Base-by-base conservation (phyloP, 371 early-diverging fungal species). In the Gilbertella persicaria region DNA sequence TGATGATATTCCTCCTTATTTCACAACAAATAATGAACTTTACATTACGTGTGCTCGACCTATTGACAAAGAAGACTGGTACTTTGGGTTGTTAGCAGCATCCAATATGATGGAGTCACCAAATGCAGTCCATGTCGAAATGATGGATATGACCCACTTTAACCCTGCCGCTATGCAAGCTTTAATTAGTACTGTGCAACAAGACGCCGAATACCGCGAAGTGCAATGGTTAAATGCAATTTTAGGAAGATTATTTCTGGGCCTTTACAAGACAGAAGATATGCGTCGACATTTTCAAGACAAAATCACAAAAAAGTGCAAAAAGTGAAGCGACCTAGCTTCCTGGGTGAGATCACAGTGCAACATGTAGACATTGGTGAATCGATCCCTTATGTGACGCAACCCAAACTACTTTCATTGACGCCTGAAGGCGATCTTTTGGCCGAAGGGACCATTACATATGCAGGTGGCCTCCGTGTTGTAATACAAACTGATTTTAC, bases 1-100 rank as follows among this genome's bases (percentile, higher is more conserved):
- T 30, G 40, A 53, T 13, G 46, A 30, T 3, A 35, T 40, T 26
- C 10, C 50, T 10, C 33, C 53, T 10, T 49, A 54, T 40, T 13
- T 40, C 17, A 47, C 44, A 5, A 48, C 45, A 4, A 53, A 53
- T 16, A 36, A 44, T 44, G 45, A 50, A 20, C 73, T 76, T 29
- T 86, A 70, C 52, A 59, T 86, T 33, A 75, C 69, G 28, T 78
- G 80, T 35, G 75, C 79, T 29, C 60, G 71, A 5, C 68, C 86
- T 0, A 76, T 78, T 4, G 91, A 93, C 55, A 95, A 95, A 70
- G 96, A 95, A 64, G 93, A 91, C 62, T 95, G 96, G 96, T 92
- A 87, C 51, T 68, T 86, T 43, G 80, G 77, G 12, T 56, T 87
- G 9, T 54, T 78, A 13, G 71, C 73, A 30, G 80, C 79, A 9